phyloP scores from a whole-genome alignment of 1,139 yeast species.

The Pichia sp. region DNA sequence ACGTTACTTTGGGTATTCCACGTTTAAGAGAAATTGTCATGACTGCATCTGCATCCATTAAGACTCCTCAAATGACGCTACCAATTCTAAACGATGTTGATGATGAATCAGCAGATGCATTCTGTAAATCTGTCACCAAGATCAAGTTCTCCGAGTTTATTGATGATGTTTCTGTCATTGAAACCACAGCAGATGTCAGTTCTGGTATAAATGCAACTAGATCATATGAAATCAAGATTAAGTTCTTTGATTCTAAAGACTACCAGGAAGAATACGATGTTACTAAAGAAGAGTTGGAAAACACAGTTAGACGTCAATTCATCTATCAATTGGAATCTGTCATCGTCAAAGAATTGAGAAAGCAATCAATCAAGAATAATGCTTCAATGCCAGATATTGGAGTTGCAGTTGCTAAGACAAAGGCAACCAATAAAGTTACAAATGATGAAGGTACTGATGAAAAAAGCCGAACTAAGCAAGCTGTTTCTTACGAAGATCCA shows the following conservation, averaged over 20 bases:
- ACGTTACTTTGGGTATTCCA: conserved; percentile 98
- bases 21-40: conserved; percentile 99
- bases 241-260: conserved; percentile 72
- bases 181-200: conserved; percentile 63
- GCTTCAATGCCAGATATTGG: conserved; percentile 62
- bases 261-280: conserved; percentile 88
- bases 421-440: conserved; percentile 36
- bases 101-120: conserved; percentile 85
- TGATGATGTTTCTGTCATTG: conserved; percentile 80
- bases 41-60: conserved; percentile 94
- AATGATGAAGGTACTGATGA: conserved; percentile 63
- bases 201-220: conserved; percentile 56
- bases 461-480: conserved; percentile 65
- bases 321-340: conserved; percentile 65
- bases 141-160: conserved; percentile 85
- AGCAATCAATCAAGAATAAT: conserved; percentile 53
- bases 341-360: conserved; percentile 76
- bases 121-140: conserved; percentile 85
- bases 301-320: conserved; percentile 61
- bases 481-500: conserved; percentile 90
- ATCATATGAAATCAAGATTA: conserved; percentile 67
- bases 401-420: conserved; percentile 59
- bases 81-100: conserved; percentile 76
- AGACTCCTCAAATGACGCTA: conserved; percentile 97
- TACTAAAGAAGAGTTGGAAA: conserved; percentile 71